Evolutionary conservation across 306 rosid species (phyloP), one percentile per base, ranked within the genome.

Genomic region (Datisca glomerata): DNA sequence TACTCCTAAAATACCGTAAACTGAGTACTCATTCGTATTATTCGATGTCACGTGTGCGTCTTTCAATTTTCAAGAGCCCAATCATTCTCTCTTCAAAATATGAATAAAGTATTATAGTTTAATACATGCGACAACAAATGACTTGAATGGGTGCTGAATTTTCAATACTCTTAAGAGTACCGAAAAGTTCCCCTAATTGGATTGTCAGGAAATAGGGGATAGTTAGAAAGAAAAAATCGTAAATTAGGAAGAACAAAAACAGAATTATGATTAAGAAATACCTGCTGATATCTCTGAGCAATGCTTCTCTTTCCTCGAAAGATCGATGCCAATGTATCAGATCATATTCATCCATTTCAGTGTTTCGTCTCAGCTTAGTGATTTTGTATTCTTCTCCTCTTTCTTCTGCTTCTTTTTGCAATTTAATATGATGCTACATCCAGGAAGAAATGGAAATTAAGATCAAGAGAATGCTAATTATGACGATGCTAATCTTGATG

Each of bases 281-380:
- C 95, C 95, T 69, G 73, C 93, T 77, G 41, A 80, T 80, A 69
- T 89, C 98, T 75, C 98, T 89, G 59, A 89, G 45, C 70, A 80
- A 46, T 33, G 93, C 86, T 63, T 89, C 91, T 70, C 95, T 78
- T 68, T 89, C 98, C 63, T 84, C 95, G 14, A 69, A 70, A 19
- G 98, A 89, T 56, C 98, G 71, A 8, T 77, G 86, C 95, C 98
- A 89, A 49, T 89, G 98, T 67, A 89, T 39, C 6, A 52, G 52
- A 61, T 89, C 98, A 63, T 89, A 89, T 64, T 80, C 95, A 23
- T 89, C 95, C 98, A 89, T 89, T 76, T 89, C 98, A 45, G 41
- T 15, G 57, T 83, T 84, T 48, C 93, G 79, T 63, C 79, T 84
- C 79, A 89, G 49, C 31, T 71, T 63, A 27, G 55, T 29, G 43